These are phyloP conservation scores for Phytophthora aleatoria DNA, from an alignment of 352 stramenopile species.

Conservation along the genomic window DNA sequence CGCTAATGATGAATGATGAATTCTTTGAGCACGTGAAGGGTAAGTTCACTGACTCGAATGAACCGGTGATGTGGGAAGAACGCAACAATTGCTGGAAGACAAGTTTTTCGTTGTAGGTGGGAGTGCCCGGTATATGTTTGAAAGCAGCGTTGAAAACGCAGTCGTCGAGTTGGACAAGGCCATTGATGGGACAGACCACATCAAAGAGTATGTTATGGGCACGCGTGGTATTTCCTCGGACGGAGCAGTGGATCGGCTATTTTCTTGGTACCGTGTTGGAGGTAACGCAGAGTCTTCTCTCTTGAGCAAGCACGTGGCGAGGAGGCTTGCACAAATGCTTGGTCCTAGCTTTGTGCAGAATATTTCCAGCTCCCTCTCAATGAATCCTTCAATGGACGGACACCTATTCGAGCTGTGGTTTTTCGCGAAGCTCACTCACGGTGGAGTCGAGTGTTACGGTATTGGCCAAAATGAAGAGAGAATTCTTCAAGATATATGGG, in stretches of 20 bases:
- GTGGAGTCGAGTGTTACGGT: not conserved
- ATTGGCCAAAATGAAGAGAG: not conserved
- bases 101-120: conserved; percentile 15
- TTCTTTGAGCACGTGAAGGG: conserved; percentile 14
- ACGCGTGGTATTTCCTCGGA: not conserved
- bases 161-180: not conserved
- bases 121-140: conserved; percentile 4
- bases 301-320: no score
- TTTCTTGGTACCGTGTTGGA: conserved; percentile 14
- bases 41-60: conserved; percentile 13
- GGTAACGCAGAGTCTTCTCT: no score
- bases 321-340: conserved; percentile 1
- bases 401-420: conserved; percentile 4
- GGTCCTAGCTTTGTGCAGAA: not conserved
- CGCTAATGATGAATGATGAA: conserved; percentile 4
- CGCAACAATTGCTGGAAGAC: conserved; percentile 14
- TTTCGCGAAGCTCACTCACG: conserved; percentile 1
- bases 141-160: not conserved
- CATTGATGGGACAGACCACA: conserved; percentile 1
- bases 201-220: not conserved
- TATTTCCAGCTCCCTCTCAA: not conserved
- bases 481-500: not conserved
- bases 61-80: conserved; percentile 4
- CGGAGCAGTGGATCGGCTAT: conserved; percentile 11
- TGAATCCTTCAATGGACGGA: not conserved